These are phyloP conservation scores for Scedosporium apiospermum DNA, from an alignment of 2,329 filamentous ascomycete species.

Conservation along the genomic window DNA sequence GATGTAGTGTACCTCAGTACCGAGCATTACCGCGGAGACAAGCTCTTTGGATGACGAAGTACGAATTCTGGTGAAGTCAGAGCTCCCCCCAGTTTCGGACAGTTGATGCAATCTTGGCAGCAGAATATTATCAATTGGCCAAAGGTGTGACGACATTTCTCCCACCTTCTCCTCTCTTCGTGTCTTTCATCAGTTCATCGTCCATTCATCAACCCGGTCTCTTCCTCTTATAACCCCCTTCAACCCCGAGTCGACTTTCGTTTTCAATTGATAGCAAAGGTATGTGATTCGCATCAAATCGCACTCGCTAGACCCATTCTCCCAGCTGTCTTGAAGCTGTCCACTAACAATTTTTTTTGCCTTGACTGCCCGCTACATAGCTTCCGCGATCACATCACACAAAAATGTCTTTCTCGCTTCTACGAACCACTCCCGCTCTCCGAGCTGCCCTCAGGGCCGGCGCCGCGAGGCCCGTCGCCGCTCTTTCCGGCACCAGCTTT, in stretches of 20 bases:
- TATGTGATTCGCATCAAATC: not conserved
- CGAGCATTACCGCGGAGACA: not conserved
- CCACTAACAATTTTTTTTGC: not conserved
- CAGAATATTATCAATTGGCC: not conserved
- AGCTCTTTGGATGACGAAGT: not conserved
- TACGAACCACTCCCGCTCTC: conserved; percentile 54
- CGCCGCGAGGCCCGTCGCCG: conserved; percentile 51
- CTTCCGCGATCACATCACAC: conserved; percentile 9
- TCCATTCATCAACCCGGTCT: not conserved
- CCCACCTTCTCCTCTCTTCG: not conserved
- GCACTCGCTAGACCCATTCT: not conserved
- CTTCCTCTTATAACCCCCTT: not conserved
- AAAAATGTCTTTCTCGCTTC: conserved; percentile 65
- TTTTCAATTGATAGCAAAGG: conserved; percentile 1
- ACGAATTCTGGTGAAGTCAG: not conserved
- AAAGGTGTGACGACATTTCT: conserved; percentile 4
- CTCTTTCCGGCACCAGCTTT: conserved; percentile 66
- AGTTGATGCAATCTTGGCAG: not conserved
- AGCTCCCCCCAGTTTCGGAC: not conserved
- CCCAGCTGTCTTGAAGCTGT: not conserved
- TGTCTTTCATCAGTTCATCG: not conserved
- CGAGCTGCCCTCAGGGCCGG: conserved; percentile 64
- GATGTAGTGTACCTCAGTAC: not conserved
- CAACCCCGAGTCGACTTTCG: not conserved
- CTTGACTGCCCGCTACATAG: not conserved